Evolutionary conservation across 495 filamentous ascomycete genomes (phyloP), one percentile per base, ranked within the genome.

Genomic region (Hypoxylon lenormandii): DNA sequence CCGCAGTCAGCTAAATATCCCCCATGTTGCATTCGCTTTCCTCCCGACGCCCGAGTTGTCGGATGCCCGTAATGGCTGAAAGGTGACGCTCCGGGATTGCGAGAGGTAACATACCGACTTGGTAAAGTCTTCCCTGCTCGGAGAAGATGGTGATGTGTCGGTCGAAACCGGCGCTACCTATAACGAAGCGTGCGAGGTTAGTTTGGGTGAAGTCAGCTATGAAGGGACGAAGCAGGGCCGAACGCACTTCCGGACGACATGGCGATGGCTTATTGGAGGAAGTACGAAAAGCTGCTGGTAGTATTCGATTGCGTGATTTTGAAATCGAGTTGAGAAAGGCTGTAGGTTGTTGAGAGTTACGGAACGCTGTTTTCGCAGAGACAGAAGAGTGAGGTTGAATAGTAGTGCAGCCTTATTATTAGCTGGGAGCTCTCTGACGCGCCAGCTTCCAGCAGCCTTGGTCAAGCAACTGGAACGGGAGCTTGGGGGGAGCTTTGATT

Each of bases 61-160:
- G n/a, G 22, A 42, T 40, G 43, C 26, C 43, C 28, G 15, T 50
- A 54, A 33, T 46, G 13, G 43, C 46, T 55, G 56, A 59, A 59
- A 30, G 46, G 22, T 26, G 54, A 61, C 59, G 58, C 30, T 58
- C 36, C 13, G 18, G 47, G 37, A 28, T 36, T 21, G 56, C 40
- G 23, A n/a, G 13, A 52, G 45, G 52, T 26, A 66, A 91, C 94
- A 72, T 86, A 98, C 96, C 95, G 78, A 98, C 95, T 97, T 98
- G 95, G 81, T 97, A 98, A 79, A 98, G 83, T 80, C 95, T 87
- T 75, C 95, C 95, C 79, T 97, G 92, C 79, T 98, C 95, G 40
- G 96, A 98, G 86, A 98, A 98, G 88, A 98, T 98, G 74, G 95
- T 98, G 73, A 98, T 98, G 79, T 98, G 95, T 85, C 95, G 87